phyloP scores from a whole-genome alignment of 1,284 basidiomycete genomes.

The Malassezia slooffiae region DNA sequence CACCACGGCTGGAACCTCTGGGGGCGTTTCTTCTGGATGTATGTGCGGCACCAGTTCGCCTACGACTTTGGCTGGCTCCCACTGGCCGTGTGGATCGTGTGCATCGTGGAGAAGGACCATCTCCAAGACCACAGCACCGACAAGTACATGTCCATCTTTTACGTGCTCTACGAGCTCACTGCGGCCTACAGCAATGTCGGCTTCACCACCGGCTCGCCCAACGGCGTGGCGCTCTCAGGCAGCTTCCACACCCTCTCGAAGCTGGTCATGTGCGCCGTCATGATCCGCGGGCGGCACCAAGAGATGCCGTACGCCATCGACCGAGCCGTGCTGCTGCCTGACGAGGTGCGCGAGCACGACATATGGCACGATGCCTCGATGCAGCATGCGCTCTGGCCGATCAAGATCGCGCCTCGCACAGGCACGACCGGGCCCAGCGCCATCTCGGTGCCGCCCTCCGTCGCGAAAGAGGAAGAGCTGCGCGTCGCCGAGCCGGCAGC shows the following conservation, averaged over 20 bases:
- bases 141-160: constrained; percentile 51
- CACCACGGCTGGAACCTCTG: constrained; percentile 48
- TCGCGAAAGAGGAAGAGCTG: too few species aligned
- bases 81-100: constrained; percentile 44
- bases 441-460: too few species aligned
- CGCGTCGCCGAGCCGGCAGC: too few species aligned
- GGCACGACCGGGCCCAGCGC: too few species aligned
- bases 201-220: constrained; percentile 59
- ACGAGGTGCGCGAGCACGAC: background rate
- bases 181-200: constrained; percentile 55
- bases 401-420: too few species aligned
- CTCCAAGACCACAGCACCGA: constrained; percentile 28
- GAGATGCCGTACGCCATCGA: constrained; percentile 67
- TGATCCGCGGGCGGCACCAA: constrained; percentile 85
- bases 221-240: constrained; percentile 65
- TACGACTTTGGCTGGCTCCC: constrained; percentile 52
- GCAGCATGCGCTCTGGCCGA: background rate
- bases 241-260: constrained; percentile 71
- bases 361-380: background rate
- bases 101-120: constrained; percentile 40
- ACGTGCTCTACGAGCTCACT: constrained; percentile 61
- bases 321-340: constrained; percentile 54
- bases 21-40: constrained; percentile 65
- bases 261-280: constrained; percentile 64
- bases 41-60: constrained; percentile 73